These are phyloP conservation scores for Apiospora saccharicola DNA, from an alignment of 2,329 filamentous ascomycete species.

Conservation along the genomic window DNA sequence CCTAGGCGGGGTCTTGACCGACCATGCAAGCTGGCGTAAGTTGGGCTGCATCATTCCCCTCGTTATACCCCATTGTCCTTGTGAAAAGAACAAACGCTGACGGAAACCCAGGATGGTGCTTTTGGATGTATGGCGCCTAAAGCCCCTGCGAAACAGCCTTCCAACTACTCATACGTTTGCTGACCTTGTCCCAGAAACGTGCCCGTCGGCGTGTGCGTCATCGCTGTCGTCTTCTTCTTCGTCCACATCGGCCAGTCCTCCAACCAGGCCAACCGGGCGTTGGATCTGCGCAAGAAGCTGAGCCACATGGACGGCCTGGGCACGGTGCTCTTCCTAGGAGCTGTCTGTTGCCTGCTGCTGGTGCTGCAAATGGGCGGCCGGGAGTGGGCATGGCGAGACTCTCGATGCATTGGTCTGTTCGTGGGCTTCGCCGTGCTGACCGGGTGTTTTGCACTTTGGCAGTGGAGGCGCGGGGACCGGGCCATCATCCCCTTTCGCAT, in stretches of 20 bases:
- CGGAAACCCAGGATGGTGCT: slow-evolving; percentile 29
- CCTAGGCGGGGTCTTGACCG: slow-evolving; percentile 34
- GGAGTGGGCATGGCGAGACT: slow-evolving; percentile 57
- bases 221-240: slow-evolving; percentile 56
- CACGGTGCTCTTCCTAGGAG: slow-evolving; percentile 56
- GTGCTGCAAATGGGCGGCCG: slow-evolving; percentile 64
- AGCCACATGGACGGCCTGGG: slow-evolving; percentile 58
- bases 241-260: slow-evolving; percentile 47
- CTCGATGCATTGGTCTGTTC: slow-evolving; percentile 59
- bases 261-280: slow-evolving; percentile 42
- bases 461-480: slow-evolving; percentile 54
- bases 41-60: neutral
- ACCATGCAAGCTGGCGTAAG: slow-evolving; percentile 32
- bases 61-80: neutral
- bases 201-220: slow-evolving; percentile 54
- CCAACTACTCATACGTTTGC: neutral
- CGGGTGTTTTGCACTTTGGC: slow-evolving; percentile 54
- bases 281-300: slow-evolving; percentile 46
- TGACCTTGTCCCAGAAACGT: slow-evolving; percentile 41
- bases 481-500: slow-evolving; percentile 58
- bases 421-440: slow-evolving; percentile 55
- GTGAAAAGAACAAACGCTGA: too few species aligned
- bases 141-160: neutral
- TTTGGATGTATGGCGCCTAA: slow-evolving; percentile 29
- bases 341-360: slow-evolving; percentile 60